A percentile compares a stretch with the other conserved stretches of the same genome.
These are phyloP conservation scores for Cyberlindnera galapagoensis DNA, from an alignment of 805 yeast species.

Conservation along the genomic window DNA sequence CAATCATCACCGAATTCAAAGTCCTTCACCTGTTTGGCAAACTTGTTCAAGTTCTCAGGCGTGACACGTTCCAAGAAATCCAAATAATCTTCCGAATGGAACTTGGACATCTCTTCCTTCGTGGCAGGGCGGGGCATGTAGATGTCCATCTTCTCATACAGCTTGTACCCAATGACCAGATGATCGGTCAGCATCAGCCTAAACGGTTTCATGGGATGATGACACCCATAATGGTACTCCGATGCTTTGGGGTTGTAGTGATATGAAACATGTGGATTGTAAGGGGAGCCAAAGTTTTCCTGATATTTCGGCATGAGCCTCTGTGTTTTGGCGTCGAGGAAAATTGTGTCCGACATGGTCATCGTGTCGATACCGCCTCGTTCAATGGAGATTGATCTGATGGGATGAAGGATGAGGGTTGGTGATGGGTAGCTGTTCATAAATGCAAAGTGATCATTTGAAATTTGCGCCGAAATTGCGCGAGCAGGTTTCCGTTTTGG, in stretches of 20 bases:
- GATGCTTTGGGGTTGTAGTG: conserved; percentile 81
- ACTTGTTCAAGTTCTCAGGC: conserved; percentile 78
- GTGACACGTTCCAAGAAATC: conserved; percentile 86
- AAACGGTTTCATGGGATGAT: conserved; percentile 98
- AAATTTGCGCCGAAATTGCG: too few species aligned
- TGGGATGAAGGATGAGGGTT: too few species aligned
- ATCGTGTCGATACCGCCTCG: too few species aligned
- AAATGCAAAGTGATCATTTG: too few species aligned
- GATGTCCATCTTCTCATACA: conserved; percentile 86
- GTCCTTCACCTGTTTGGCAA: conserved; percentile 50
- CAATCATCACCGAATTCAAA: conserved; percentile 97
- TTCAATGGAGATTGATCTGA: too few species aligned
- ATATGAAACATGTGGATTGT: conserved; percentile 67
- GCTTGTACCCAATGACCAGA: conserved; percentile 73
- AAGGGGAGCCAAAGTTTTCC: conserved; percentile 29
- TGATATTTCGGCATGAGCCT: conserved; percentile 41
- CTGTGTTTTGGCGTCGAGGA: conserved; percentile 35
- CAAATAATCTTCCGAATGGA: conserved; percentile 88
- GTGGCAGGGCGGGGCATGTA: conserved; percentile 83
- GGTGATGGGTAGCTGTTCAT: too few species aligned
- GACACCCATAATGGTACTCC: conserved; percentile 82
- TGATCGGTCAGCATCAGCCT: conserved; percentile 92
- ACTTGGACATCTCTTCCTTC: conserved; percentile 66
- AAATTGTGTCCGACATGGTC: conserved; percentile 27
- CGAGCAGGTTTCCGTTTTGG: too few species aligned